These are phyloP conservation scores for Pythium aphanidermatum DNA, from an alignment of 352 stramenopile genomes.

Conservation along the genomic window DNA sequence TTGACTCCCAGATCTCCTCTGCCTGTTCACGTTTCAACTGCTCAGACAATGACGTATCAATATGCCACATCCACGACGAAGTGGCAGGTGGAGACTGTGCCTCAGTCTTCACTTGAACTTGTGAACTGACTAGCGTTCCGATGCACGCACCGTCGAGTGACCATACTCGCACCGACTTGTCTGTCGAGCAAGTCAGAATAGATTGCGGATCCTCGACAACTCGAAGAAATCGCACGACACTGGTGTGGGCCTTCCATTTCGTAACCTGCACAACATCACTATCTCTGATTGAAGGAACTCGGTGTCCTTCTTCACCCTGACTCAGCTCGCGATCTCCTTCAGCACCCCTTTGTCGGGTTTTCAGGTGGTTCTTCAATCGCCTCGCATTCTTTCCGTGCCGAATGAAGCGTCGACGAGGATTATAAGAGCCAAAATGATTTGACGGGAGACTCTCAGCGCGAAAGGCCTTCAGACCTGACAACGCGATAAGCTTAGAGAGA, in stretches of 20 bases:
- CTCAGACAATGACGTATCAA: constrained; percentile 33
- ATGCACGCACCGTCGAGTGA: constrained; percentile 34
- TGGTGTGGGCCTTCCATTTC: constrained; percentile 49
- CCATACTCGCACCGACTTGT: constrained; percentile 61
- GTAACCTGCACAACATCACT: constrained; percentile 32
- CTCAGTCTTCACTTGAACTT: constrained; percentile 10
- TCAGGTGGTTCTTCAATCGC: constrained; percentile 31
- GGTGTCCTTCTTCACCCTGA: background rate
- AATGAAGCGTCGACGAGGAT: constrained; percentile 59
- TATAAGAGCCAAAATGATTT: constrained; percentile 55
- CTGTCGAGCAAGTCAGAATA: constrained; percentile 56
- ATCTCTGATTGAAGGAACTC: background rate
- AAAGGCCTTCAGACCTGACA: constrained; percentile 37
- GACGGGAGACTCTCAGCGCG: constrained; percentile 51
- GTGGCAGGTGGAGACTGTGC: no score
- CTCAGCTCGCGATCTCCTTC: background rate
- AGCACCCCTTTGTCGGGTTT: constrained; percentile 8
- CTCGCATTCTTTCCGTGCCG: constrained; percentile 61
- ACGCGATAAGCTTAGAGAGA: constrained; percentile 40
- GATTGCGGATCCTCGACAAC: constrained; percentile 53
- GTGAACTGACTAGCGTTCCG: constrained; percentile 25
- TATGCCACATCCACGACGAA: constrained; percentile 35
- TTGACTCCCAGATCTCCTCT: constrained; percentile 43
- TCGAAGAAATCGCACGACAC: constrained; percentile 40
- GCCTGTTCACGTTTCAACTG: constrained; percentile 43